Evolutionary conservation across 805 yeast genomes (phyloP), one percentile per base, ranked within the genome.

Genomic region (Kodamaea sagamina): DNA sequence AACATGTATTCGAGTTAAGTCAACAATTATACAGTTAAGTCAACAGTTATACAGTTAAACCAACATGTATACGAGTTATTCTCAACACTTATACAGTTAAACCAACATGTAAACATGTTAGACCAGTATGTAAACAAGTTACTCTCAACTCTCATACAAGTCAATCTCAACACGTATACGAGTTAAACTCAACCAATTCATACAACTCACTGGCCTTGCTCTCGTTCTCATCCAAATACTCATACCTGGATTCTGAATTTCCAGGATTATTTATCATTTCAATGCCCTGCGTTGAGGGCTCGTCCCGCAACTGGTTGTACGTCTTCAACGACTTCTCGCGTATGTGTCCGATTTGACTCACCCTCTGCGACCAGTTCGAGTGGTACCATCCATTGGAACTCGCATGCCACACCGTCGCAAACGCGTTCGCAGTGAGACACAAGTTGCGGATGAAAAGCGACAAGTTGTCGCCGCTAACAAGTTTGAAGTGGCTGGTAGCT

Each of bases 321-420:
- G 46, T 55, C 32, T 54, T 52, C 5, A 53, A 31, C 2, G 68
- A 58, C 36, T 63, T 63, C 8, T 54, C 51, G 18, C 63, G 55
- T n/a, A 71, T 46, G 1, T 51, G 48, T 10, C 51, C 49, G 15
- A 84, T 72, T 50, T 83, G 88, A 43, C 69, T 75, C 50, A 79
- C 72, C 46, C 95, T 69, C 49, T 79, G 78, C 12, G 77, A 72
- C 95, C 95, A 87, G 53, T 75, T 81, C 29, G 82, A 75, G 6
- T 72, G 66, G 61, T 75, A 81, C 17, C 19, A 29, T 3, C 82
- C 81, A 39, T 72, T 72, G 2, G 43, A 40, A 17, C 25, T 24
- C 8, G 79, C 64, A 51, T 84, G 84, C 89, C 93, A 87, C 12
- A 83, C 82, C 18, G 75, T 73, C 1, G 96, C 89, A 61, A 87